phyloP scores from a whole-genome alignment of 2,329 filamentous ascomycete genomes.

The Talaromyces albobiverticillius region DNA sequence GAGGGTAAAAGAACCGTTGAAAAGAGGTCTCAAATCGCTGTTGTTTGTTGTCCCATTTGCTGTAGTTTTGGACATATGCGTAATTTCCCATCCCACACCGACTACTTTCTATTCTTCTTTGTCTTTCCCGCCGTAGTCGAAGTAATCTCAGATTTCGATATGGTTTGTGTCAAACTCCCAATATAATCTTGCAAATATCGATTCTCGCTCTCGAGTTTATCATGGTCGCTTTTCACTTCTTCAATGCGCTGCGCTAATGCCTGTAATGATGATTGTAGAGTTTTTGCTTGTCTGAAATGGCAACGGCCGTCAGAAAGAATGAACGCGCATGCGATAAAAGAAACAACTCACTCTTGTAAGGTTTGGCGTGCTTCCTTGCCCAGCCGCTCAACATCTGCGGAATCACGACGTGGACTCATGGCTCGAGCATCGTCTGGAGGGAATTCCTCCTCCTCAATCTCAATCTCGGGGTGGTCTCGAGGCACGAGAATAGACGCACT shows the following conservation, averaged over 20 bases:
- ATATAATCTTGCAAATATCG: conserved; percentile 98
- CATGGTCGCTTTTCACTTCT: conserved; percentile 87
- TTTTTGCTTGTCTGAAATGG: conserved; percentile 72
- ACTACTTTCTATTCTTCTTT: conserved; percentile 46
- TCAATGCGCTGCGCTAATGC: conserved; percentile 92
- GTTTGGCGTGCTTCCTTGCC: conserved; percentile 73
- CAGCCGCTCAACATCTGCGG: conserved; percentile 83
- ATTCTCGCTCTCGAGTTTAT: conserved; percentile 95
- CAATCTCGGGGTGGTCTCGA: conserved; percentile 70
- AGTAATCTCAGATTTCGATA: conserved; percentile 56
- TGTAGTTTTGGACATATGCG: too few relatives aligned
- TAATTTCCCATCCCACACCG: too few relatives aligned
- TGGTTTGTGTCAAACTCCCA: conserved; percentile 83
- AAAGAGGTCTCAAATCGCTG: conserved; percentile 8
- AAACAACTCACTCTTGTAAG: conserved; percentile 55
- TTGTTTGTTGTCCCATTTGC: neutral
- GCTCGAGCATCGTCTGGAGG: conserved; percentile 85
- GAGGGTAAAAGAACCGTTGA: conserved; percentile 8
- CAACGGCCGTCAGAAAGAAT: neutral
- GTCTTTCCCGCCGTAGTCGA: conserved; percentile 51
- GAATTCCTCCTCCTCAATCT: conserved; percentile 70
- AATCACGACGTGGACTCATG: conserved; percentile 91
- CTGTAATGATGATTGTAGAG: conserved; percentile 82
- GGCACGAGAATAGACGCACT: conserved; percentile 81
- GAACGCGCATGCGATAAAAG: too few relatives aligned